Percentiles rank a stretch among this genome's conserved stretches.
These are phyloP conservation scores for Colletotrichum noveboracense DNA, from an alignment of 2,329 filamentous ascomycete species.

Conservation along the genomic window DNA sequence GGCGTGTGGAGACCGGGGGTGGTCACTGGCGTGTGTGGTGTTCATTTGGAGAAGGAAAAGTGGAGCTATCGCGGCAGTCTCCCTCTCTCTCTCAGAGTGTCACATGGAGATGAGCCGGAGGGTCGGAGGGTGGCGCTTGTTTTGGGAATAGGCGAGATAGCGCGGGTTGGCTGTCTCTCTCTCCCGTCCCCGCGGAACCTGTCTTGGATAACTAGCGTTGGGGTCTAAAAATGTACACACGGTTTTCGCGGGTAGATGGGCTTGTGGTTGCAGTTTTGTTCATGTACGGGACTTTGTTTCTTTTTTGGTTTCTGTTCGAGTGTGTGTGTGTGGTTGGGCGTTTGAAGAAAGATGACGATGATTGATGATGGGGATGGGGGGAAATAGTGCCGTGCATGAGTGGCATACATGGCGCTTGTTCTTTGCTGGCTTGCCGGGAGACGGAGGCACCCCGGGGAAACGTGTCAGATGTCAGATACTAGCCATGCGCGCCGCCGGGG, in stretches of 20 bases:
- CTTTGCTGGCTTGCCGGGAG: not conserved
- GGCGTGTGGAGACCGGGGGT: not conserved
- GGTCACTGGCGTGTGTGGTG: not conserved
- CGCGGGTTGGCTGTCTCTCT: not conserved
- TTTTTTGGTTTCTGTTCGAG: not conserved
- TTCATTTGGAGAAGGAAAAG: not conserved
- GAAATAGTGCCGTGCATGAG: not conserved
- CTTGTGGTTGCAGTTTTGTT: not conserved
- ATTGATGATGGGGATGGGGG: not conserved
- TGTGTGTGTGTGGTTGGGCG: not conserved
- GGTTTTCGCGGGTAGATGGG: not conserved
- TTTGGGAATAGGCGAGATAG: not conserved
- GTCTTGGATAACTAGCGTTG: not conserved
- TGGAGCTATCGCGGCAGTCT: not conserved
- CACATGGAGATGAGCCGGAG: not conserved
- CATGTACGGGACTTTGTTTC: conserved; percentile 1
- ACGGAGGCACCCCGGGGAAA: not conserved
- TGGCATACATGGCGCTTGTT: not conserved
- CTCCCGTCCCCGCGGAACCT: not conserved
- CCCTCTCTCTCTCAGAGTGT: not conserved
- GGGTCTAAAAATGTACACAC: conserved; percentile 19
- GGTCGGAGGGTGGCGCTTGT: not conserved
- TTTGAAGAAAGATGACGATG: not conserved
- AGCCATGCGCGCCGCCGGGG: not conserved
- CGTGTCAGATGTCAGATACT: not conserved